Evolutionary conservation across 768 basidiomycete species (phyloP).

Genomic region (Lentinula guzmanii): DNA sequence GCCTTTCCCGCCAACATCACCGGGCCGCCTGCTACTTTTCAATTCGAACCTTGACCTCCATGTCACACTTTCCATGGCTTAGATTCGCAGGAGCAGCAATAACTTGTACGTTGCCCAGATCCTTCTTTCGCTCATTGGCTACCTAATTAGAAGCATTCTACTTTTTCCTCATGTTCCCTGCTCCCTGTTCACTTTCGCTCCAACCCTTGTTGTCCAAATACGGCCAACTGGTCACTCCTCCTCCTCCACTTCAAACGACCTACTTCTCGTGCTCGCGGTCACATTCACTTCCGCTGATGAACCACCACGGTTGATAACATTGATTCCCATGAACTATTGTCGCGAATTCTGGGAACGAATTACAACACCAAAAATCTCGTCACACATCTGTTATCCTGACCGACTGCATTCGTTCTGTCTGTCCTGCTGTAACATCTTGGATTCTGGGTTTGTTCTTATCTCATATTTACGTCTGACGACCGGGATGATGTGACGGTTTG

Average conservation of each 20-base stretch:
- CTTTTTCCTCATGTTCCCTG: background rate
- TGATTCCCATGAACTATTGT: too few species aligned
- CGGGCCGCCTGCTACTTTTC: too few species aligned
- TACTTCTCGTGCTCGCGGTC: too few species aligned
- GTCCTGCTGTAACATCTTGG: background rate
- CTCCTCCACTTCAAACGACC: too few species aligned
- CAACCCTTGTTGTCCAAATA: background rate
- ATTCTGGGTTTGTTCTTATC: background rate
- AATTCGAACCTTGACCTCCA: conserved; percentile 11
- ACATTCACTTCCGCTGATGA: too few species aligned
- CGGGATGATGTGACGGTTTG: background rate
- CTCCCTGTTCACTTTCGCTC: background rate
- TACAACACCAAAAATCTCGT: too few species aligned
- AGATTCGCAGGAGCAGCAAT: conserved; percentile 41
- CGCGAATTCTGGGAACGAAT: too few species aligned
- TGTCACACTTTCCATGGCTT: conserved; percentile 54
- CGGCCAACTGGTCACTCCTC: too few species aligned
- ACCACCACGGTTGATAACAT: too few species aligned
- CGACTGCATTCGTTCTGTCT: background rate
- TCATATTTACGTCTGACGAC: background rate
- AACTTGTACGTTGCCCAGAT: conserved; percentile 34
- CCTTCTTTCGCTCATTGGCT: background rate
- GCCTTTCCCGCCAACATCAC: too few species aligned
- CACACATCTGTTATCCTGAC: background rate
- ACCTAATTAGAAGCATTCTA: background rate